Evolutionary conservation across 2,329 filamentous ascomycete genomes (phyloP).

Genomic region (Exophiala calicioides): DNA sequence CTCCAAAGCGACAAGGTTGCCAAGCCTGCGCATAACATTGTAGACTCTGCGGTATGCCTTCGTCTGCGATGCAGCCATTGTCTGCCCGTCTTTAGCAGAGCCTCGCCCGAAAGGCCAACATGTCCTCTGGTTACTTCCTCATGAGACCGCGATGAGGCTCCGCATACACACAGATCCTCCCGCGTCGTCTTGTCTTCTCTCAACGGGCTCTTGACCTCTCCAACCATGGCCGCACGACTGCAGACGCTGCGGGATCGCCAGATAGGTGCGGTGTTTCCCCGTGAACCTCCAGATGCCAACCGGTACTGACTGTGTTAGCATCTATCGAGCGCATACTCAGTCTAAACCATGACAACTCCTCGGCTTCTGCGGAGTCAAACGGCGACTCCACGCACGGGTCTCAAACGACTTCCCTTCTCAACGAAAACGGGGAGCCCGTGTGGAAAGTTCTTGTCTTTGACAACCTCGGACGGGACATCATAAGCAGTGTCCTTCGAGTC

Average conservation of each 20-base stretch:
- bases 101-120: conserved; percentile 4
- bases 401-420: conserved; percentile 75
- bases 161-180: background rate
- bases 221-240: conserved; percentile 27
- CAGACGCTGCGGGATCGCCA: conserved; percentile 69
- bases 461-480: conserved; percentile 86
- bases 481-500: conserved; percentile 91
- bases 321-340: conserved; percentile 96
- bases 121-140: conserved; percentile 3
- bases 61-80: background rate
- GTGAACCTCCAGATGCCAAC: conserved; percentile 30
- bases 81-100: background rate
- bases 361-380: conserved; percentile 2
- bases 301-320: conserved; percentile 53
- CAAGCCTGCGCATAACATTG: background rate
- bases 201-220: background rate
- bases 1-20: conserved; percentile 15
- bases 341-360: conserved; percentile 68
- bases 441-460: conserved; percentile 99
- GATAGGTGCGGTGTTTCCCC: conserved; percentile 57
- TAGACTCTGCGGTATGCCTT: background rate
- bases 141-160: conserved; percentile 12
- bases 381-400: conserved; percentile 39
- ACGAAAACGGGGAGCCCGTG: conserved; percentile 78
- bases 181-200: background rate